Base-by-base conservation (phyloP, 805 yeast genomes). In the Ogataea methylovora region DNA sequence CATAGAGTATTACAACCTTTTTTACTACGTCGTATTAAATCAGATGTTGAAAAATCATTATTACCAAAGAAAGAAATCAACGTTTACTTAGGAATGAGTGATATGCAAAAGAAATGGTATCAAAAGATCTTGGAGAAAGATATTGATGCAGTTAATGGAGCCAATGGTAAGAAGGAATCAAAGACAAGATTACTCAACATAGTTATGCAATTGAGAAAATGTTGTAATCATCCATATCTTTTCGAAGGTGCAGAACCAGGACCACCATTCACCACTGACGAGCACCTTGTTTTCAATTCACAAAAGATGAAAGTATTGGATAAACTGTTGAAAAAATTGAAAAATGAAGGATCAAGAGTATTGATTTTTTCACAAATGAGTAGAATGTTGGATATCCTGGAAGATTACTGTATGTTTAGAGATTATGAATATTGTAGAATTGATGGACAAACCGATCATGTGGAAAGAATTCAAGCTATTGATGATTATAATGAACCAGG, bases 211-310 rank as follows among this genome's bases (percentile, higher is more conserved):
- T 63, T 83, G 48, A 70, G 92, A 52, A 83, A 83, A 54, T 83
- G 92, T 54, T 83, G 90, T 60, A 83, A 83, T 48, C 94, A 83
- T 59, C 94, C 94, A 11, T 83, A 83, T 51, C 58, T 83, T 26
- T 83, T 83, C 48, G 92, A 83, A 53, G 94, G 94, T 29, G 92
- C 90, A 1, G 94, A 83, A 50, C 92, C 92, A 1, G 94, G 94
- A 10, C 94, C 94, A 14, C 94, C 94, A 16, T 83, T 65, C 47
- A 83, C 92, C 8, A 83, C 90, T 0, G 94, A 83, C 55, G 92
- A 83, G 52, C 94, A 83, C 60, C 65, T 83, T 52, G 78, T 83
- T 23, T 79, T 56, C 55, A 83, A 83, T 52, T 69, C 87, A 4
- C 79, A 77, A 36, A 83, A 83, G 51, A 68, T 83, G 69, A 67